phyloP scores from a whole-genome alignment of 495 filamentous ascomycete genomes.

The Aspergillus nidulans region DNA sequence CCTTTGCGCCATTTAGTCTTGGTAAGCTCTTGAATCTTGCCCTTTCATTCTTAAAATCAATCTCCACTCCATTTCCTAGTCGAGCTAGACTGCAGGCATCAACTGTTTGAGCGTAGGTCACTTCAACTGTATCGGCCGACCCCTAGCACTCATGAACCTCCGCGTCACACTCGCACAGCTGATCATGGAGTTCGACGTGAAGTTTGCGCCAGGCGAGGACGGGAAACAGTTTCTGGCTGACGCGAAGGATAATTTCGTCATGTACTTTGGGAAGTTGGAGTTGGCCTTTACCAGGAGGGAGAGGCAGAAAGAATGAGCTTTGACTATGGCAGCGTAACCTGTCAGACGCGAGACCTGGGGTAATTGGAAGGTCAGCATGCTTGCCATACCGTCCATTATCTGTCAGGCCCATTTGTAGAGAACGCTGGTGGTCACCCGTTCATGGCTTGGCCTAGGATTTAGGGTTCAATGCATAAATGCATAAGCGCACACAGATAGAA shows the following conservation, averaged over 20 bases:
- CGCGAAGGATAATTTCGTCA: not conserved
- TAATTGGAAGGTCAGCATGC: no score
- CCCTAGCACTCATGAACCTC: conserved; percentile 14
- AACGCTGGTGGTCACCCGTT: no score
- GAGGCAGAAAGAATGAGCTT: no score
- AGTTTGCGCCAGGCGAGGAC: conserved; percentile 6
- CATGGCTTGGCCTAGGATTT: no score
- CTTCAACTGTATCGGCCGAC: conserved; percentile 15
- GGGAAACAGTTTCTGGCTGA: not conserved
- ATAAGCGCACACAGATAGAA: no score
- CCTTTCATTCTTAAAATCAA: not conserved
- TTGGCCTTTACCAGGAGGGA: not conserved
- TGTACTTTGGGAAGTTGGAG: not conserved
- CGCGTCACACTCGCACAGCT: conserved; percentile 14
- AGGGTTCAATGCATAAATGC: no score
- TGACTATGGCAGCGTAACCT: no score
- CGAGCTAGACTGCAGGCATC: not conserved
- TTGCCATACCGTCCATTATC: no score
- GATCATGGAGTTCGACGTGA: conserved; percentile 14
- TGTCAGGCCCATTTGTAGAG: no score
- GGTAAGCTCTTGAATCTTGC: not conserved
- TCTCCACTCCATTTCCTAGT: not conserved
- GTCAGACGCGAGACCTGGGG: no score
- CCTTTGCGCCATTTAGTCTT: conserved; percentile 46
- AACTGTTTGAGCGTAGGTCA: not conserved